phyloP scores from a whole-genome alignment of 176 grass and related monocot genomes.

The Pharus latifolius region DNA sequence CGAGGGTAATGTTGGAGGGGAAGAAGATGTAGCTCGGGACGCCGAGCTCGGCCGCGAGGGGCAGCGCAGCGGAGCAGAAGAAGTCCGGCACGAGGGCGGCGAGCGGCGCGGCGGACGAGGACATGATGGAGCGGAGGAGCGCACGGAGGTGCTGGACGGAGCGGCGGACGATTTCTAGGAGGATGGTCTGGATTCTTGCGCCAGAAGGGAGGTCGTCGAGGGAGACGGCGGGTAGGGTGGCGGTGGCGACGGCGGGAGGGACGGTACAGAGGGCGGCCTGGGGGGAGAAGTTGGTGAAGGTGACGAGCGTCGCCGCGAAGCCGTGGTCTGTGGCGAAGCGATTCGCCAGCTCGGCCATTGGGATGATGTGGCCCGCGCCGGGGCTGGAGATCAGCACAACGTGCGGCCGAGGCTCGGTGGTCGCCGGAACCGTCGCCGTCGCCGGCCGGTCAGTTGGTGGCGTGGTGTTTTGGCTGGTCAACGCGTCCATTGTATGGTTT shows the following conservation, averaged over 20 bases:
- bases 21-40: slow-evolving; percentile 41
- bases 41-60: slow-evolving; percentile 31
- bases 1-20: slow-evolving; percentile 3
- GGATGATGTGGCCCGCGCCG: slow-evolving; percentile 42
- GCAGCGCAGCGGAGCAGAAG: slow-evolving; percentile 7
- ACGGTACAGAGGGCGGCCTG: background rate
- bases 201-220: slow-evolving; percentile 33
- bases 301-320: slow-evolving; percentile 32
- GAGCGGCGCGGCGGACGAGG: background rate
- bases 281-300: slow-evolving; percentile 18
- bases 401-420: background rate
- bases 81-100: slow-evolving; percentile 38
- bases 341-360: slow-evolving; percentile 31
- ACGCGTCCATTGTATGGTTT: background rate
- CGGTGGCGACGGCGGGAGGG: background rate
- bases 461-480: background rate
- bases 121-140: background rate
- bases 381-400: slow-evolving; percentile 34
- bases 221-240: slow-evolving; percentile 19
- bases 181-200: background rate
- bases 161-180: background rate
- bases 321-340: slow-evolving; percentile 19
- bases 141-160: slow-evolving; percentile 11
- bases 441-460: background rate
- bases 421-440: too few relatives aligned